A percentile compares a stretch with the other conserved stretches of the same genome.
Conservation (phyloP, 345 rosid species). For the Ceriops tagal region DNA sequence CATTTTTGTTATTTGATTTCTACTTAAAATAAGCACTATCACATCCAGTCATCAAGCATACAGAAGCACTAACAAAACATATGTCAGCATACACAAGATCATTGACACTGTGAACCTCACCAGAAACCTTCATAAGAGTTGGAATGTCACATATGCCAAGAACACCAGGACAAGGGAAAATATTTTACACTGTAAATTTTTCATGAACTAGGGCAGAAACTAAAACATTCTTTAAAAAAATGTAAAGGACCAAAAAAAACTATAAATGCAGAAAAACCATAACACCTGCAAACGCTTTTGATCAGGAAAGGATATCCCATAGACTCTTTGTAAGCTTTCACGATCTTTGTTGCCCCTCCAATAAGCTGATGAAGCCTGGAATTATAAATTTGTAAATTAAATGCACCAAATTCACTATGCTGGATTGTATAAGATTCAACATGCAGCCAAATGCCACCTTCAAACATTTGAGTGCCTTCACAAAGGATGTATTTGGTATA, state of each 20-base stretch:
- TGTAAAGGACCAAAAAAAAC: neutral
- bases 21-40: no score
- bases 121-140: neutral
- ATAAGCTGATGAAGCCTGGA: slow-evolving; percentile 96
- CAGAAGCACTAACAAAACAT: no score
- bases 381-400: slow-evolving; percentile 17
- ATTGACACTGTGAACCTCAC: no score
- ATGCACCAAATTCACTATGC: slow-evolving; percentile 9
- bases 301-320: slow-evolving; percentile 97
- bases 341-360: slow-evolving; percentile 91
- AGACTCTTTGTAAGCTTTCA: slow-evolving; percentile 96
- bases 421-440: slow-evolving; percentile 9
- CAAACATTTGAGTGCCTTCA: slow-evolving; percentile 85
- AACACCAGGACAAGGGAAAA: neutral
- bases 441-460: slow-evolving; percentile 47
- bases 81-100: no score
- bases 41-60: no score
- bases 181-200: neutral
- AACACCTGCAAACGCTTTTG: slow-evolving; percentile 75
- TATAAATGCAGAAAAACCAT: slow-evolving; percentile 1
- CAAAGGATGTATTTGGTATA: slow-evolving; percentile 96
- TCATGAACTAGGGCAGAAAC: neutral
- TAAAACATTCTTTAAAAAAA: slow-evolving; percentile 1
- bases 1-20: no score
- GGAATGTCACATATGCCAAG: neutral